Evolutionary conservation across 768 basidiomycete species (phyloP), one percentile per base, ranked within the genome.

Genomic region (Psilocybe cyanescens): DNA sequence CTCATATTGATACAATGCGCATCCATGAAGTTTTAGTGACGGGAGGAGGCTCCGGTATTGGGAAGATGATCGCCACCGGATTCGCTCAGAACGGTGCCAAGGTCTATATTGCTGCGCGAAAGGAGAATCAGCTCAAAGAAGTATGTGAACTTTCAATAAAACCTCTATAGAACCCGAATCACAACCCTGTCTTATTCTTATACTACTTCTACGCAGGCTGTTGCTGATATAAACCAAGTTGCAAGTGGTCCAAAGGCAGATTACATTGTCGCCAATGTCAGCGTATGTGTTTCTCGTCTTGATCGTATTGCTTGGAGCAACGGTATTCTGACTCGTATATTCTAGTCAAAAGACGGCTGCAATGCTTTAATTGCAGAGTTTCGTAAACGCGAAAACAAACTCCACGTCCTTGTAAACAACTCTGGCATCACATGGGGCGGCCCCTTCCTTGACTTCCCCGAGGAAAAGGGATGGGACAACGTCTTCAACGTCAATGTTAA

Each of bases 81-180:
- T 89, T 93, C 66, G 91, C 89, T 1, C 85, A 89, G 75, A 95
- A 95, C 68, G 94, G 94, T 11, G 92, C 89, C 35, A 89, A 86
- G 67, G 94, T 97, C 45, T 95, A 95, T 76, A 94, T 96, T 65
- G 93, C 94, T 12, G 88, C 92, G 9, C 81, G 94, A 58, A 95
- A 94, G 71, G 91, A 92, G 76, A 71, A 79, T 17, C 89, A 90
- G 67, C 80, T 96, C 59, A 86, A 90, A 75, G 84, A 90, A 81
- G 91, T 89, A 58, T 55, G 81, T 71, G 33, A 17, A 56, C 19
- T 31, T 9, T 50, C 28, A 58, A 59, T 48, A 24, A 49, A 30
- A 6, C 12, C 14, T 14, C 45, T 31, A 57, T 30, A 57, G 29
- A 49, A 54, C 44, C 53, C 44, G 31, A 37, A 29, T 49, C 48